Evolutionary conservation across 1,284 basidiomycete genomes (phyloP).

Genomic region (Cutaneotrichosporon sp.): DNA sequence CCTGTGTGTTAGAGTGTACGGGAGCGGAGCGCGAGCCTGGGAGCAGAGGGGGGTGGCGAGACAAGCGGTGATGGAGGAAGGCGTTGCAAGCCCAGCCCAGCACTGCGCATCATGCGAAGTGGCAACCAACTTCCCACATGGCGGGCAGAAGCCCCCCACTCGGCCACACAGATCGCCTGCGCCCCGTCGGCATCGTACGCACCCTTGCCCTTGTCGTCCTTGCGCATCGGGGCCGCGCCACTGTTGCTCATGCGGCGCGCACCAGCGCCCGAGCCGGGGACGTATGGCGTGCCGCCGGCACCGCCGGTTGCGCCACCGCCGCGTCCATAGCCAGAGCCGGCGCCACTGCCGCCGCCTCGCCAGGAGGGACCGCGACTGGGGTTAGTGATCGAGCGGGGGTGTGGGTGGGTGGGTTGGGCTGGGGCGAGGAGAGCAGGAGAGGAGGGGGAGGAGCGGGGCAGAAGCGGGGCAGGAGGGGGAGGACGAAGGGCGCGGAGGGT

Average conservation of each 20-base stretch:
- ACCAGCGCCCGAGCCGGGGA: slow-evolving; percentile 6
- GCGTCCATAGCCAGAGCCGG: slow-evolving; percentile 20
- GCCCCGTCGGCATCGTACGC: slow-evolving; percentile 3
- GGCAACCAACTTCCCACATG: background rate
- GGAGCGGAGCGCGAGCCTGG: background rate
- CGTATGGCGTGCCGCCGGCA: slow-evolving; percentile 8
- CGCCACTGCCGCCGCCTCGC: slow-evolving; percentile 32
- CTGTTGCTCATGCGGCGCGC: slow-evolving; percentile 20
- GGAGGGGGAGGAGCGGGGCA: too few species aligned
- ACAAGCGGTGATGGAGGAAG: background rate
- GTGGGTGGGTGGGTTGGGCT: background rate
- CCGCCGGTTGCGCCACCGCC: slow-evolving; percentile 13
- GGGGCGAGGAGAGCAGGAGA: background rate
- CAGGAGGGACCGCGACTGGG: slow-evolving; percentile 43
- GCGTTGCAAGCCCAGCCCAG: background rate
- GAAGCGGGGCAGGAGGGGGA: too few species aligned
- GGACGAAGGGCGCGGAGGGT: too few species aligned
- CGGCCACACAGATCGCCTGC: background rate
- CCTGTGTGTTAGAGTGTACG: slow-evolving; percentile 59
- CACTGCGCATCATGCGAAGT: too few species aligned
- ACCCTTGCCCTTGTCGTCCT: slow-evolving; percentile 25
- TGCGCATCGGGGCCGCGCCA: slow-evolving; percentile 7
- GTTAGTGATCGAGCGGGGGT: slow-evolving; percentile 9
- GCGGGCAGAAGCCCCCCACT: background rate
- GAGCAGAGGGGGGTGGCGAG: background rate